Base-by-base conservation (phyloP, 306 rosid genomes). In the Medicago arabica region DNA sequence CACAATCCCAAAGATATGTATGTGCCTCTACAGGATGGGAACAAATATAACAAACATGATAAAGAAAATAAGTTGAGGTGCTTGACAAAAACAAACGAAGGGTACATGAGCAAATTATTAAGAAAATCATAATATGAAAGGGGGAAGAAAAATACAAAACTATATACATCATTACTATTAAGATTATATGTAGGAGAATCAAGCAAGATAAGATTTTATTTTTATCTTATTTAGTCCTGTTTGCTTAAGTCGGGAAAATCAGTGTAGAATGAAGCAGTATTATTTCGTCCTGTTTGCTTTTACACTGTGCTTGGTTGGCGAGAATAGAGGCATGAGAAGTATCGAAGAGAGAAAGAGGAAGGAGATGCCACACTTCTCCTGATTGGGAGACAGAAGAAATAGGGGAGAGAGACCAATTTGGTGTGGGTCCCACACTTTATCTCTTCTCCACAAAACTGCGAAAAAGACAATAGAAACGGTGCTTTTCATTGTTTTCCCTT, bases 41-140 rank as follows among this genome's bases (percentile, higher is more conserved):
- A 14, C 78, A 51, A 64, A 69, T 58, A 15, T 55, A 40, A 60
- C 46, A 71, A 10, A 70, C 57, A 68, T 49, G 25, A 34, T 43
- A 62, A 31, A 49, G 14, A 43, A 60, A 55, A 73, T 12, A 47
- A 61, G 11, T 44, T 17, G 21, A 38, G 49, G 41, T 23, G 72
- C 40, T 64, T 55, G 43, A 66, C 43, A 69, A 43, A 60, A 75
- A 67, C 17, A 60, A 69, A 69, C 8, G 16, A 80, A 57, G 66
- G 36, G 72, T 25, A 40, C 21, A 18, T 7, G 34, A 7, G 69
- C 44, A 81, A 69, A 69, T 34, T 67, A 59, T 25, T 18, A 9
- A 60, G 34, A 74, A 21, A 74, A 55, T 17, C 19, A 2, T 16
- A 25, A 39, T 5, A 47, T 49, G 49, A 19, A 25, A 44, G 12